phyloP scores from a whole-genome alignment of 1,284 basidiomycete genomes.

The Pseudozyma hubeiensis region DNA sequence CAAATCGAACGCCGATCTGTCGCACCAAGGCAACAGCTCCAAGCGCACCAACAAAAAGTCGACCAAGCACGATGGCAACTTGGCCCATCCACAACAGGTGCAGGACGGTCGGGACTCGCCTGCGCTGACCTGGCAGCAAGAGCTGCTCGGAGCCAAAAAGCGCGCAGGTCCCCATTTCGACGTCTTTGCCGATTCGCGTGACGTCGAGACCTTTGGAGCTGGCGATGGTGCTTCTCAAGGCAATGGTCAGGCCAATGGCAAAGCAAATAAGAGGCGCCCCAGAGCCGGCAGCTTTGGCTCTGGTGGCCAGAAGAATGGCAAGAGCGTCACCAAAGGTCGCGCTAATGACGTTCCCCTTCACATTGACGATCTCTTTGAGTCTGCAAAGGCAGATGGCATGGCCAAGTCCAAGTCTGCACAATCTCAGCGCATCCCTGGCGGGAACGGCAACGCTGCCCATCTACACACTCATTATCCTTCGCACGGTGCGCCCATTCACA shows the following conservation, averaged over 20 bases:
- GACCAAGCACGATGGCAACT: constrained; percentile 45
- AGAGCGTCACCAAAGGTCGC: constrained; percentile 24
- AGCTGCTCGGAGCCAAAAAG: constrained; percentile 51
- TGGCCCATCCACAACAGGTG: constrained; percentile 45
- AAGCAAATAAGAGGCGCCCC: constrained; percentile 29
- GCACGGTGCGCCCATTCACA: constrained; percentile 44
- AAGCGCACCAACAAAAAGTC: constrained; percentile 29
- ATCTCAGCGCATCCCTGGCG: constrained; percentile 21
- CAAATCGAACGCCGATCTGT: constrained; percentile 25
- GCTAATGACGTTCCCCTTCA: constrained; percentile 37
- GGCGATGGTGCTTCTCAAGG: constrained; percentile 13
- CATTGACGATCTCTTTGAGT: constrained; percentile 53
- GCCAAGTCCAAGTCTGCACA: constrained; percentile 30
- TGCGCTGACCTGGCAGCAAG: constrained; percentile 61
- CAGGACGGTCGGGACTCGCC: constrained; percentile 43
- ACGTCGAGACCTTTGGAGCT: constrained; percentile 56
- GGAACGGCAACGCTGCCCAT: constrained; percentile 6
- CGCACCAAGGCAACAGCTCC: constrained; percentile 24
- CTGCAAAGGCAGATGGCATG: constrained; percentile 22
- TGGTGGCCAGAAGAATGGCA: constrained; percentile 25
- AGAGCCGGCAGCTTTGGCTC: constrained; percentile 49
- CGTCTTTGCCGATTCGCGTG: constrained; percentile 58
- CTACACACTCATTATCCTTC: constrained; percentile 26
- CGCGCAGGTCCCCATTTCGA: constrained; percentile 53
- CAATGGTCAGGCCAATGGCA: constrained; percentile 17